Base-by-base conservation (phyloP, 192 early-diverging fungal genomes). In the Martensiomyces pterosporus region DNA sequence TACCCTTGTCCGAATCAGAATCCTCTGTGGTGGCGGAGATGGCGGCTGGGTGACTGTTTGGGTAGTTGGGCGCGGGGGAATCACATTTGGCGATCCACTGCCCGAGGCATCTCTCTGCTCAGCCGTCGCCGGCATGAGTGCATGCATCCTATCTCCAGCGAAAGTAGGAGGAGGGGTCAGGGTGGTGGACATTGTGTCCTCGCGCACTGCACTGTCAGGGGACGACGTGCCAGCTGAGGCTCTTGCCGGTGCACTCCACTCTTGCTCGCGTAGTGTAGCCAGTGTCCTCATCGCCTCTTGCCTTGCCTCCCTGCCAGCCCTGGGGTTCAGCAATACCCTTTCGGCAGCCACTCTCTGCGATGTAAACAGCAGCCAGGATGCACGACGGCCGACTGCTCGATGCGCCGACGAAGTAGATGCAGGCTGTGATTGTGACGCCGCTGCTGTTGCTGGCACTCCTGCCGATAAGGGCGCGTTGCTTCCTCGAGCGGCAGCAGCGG, bases 41-140 rank as follows among this genome's bases (percentile, higher is more conserved):
- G 29, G 12, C 29, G 5, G 29, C 29, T 32, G 29, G 29, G 29
- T 32, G n/a, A 27, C 22, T 0, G 48, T 48, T 40, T 68, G 66
- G 0, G 66, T 68, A 0, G 58, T 41, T 14, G 37, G 29, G 2
- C 66, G 48, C 9, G 27, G 39, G 1, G 66, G 58, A 6, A 58
- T 55, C 4, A 51, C 45, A 38, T 34, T 16, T 14, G 5, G 26
- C 6, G 43, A n/a, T 5, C 5, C 16, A 2, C 12, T 33, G 22
- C 2, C 26, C 27, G 43, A 29, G 27, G 15, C 23, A 2, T 2
- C 4, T 1, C 25, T 33, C 5, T 12, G 29, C 29, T 5, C 29
- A 32, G 6, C 29, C 12, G 29, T 32, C 12, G 6, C 29, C 6
- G 29, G 12, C 6, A 32, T 12, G 29, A 12, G 6, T 12, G 12